Evolutionary conservation across 306 rosid genomes (phyloP).

Genomic region (Dryas octopetala): DNA sequence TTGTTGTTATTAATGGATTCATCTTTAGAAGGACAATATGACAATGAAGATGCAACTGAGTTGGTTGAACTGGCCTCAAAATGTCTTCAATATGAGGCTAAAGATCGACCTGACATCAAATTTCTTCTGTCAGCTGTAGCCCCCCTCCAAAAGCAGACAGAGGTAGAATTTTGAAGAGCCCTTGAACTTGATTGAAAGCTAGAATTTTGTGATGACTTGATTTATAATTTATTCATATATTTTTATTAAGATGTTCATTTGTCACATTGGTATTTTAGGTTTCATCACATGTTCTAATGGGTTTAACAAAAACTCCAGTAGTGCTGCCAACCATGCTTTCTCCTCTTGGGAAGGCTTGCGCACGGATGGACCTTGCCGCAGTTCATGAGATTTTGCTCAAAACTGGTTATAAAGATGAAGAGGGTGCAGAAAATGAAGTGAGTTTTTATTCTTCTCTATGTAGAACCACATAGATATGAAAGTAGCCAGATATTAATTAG

Average conservation of each 20-base stretch:
- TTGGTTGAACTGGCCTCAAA: constrained; percentile 88
- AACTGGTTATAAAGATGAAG: constrained; percentile 87
- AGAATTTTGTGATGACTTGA: neutral
- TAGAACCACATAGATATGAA: neutral
- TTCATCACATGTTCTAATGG: constrained; percentile 76
- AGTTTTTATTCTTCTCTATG: neutral
- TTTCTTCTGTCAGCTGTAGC: constrained; percentile 71
- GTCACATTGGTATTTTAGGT: constrained; percentile 33
- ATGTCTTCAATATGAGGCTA: constrained; percentile 88
- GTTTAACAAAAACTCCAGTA: constrained; percentile 50
- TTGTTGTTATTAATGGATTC: constrained; percentile 80
- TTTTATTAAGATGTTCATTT: neutral
- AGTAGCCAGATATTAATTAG: neutral
- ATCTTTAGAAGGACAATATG: constrained; percentile 86
- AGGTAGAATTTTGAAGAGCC: constrained; percentile 38
- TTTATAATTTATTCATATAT: neutral
- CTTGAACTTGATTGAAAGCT: neutral
- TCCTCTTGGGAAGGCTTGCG: constrained; percentile 83
- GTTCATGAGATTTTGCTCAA: constrained; percentile 80
- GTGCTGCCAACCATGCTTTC: constrained; percentile 77
- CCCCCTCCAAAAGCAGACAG: constrained; percentile 78
- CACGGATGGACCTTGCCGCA: constrained; percentile 76
- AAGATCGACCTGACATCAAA: constrained; percentile 76
- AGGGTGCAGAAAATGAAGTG: constrained; percentile 92
- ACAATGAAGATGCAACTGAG: constrained; percentile 74